These are phyloP conservation scores for Kluyveromyces sp. DNA, from an alignment of 1,139 yeast species.

Conservation along the genomic window DNA sequence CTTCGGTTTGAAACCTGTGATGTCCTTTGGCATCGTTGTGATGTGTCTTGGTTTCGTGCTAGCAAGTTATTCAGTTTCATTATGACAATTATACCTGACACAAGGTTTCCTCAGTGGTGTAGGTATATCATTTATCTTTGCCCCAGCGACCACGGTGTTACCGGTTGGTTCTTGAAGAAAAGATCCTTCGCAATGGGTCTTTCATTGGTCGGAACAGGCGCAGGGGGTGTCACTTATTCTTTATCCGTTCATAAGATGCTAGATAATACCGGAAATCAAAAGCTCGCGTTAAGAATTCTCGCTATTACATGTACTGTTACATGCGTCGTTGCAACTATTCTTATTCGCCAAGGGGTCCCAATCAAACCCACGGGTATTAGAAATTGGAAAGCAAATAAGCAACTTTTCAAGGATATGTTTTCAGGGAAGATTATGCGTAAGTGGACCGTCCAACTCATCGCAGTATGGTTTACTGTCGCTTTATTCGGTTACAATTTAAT, in stretches of 20 bases:
- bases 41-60: constrained; percentile 52
- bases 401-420: constrained; percentile 13
- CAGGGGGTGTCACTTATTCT: constrained; percentile 45
- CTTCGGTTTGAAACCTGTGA: constrained; percentile 34
- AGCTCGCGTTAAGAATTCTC: constrained; percentile 61
- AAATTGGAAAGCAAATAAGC: constrained; percentile 13
- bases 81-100: constrained; percentile 60
- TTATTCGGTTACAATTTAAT: constrained; percentile 52
- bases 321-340: constrained; percentile 32
- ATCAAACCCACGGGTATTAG: constrained; percentile 26
- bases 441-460: constrained; percentile 27
- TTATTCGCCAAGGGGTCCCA: constrained; percentile 42
- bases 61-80: constrained; percentile 53
- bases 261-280: constrained; percentile 45
- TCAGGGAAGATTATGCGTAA: constrained; percentile 11
- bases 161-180: constrained; percentile 58
- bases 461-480: constrained; percentile 50
- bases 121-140: constrained; percentile 51
- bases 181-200: constrained; percentile 53
- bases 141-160: constrained; percentile 48
- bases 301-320: constrained; percentile 38
- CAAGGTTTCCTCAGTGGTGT: constrained; percentile 63
- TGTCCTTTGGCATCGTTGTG: constrained; percentile 42
- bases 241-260: constrained; percentile 35
- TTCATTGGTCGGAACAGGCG: constrained; percentile 50